Base-by-base conservation (phyloP, 2,329 filamentous ascomycete species). In the Eutypella sp. region DNA sequence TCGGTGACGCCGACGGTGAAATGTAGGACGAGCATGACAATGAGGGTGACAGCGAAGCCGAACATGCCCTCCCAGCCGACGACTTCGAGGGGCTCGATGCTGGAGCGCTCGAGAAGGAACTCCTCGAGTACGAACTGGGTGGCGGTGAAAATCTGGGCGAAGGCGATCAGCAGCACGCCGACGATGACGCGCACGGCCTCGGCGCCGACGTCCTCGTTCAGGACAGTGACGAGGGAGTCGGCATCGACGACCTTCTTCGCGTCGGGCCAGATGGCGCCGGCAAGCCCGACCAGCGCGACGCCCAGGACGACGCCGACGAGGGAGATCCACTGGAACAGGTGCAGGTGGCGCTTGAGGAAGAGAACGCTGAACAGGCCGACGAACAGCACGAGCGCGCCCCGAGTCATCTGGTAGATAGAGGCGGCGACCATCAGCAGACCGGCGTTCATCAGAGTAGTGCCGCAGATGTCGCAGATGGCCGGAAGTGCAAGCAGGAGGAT, bases 381-480 rank as follows among this genome's bases (percentile, higher is more conserved):
- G 58, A 99, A 99, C 6, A 99, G 76, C 3, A 99, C 92, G 36
- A 99, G 76, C 1, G 93, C 93, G 8, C 93, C 93, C 48, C 93
- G 78, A 1, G 92, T 97, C 93, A 99, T 99, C 70, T 99, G 93
- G 69, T 96, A 99, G 61, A 99, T 96, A 49, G 89, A 95, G 2
- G 93, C 89, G 11, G 89, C 93, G 20, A 97, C 91, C 63, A 97
- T 91, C 41, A 97, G 76, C 55, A 99, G 75, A 3, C 93, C 93
- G 4, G 89, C 87, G 62, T 99, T 99, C 91, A 99, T 97, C 45
- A 97, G 78, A 4, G 93, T 99, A 4, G 93, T 99, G 40, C 89
- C 93, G 20, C 87, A 82, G 53, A 97, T 96, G 64, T 99, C 93
- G 69, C 91, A 96, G 61, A 90, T 85, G 36, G 93, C 88, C 1